Evolutionary conservation across 345 rosid species (phyloP), one percentile per base, ranked within the genome.

Genomic region (Aegle marmelos): DNA sequence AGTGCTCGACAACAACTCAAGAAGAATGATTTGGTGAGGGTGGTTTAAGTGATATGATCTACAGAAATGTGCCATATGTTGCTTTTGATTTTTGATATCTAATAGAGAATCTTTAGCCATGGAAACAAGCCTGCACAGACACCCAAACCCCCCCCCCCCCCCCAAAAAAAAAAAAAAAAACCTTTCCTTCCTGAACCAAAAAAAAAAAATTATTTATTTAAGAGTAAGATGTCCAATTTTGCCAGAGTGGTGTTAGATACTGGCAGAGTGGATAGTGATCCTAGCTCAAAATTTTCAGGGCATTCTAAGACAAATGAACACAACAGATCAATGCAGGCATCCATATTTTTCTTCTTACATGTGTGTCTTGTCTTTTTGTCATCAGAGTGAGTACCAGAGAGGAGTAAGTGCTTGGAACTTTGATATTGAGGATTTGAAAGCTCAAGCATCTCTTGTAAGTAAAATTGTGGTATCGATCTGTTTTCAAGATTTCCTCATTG

Each of bases 371-470:
- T 67, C 41, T 66, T 77, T 69, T 61, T 78, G 45, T 79, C 62
- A 76, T 76, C 87, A 97, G 99, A 94, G 98, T 74, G 99, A 97
- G 86, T 97, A 94, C 86, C 91, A 97, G 77, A 85, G 98, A 85
- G 99, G 99, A 83, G 99, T 97, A 77, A 97, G 99, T 84, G 98
- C 99, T 75, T 97, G 99, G 99, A 91, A 97, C 79, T 97, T 97
- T 80, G 98, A 97, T 79, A 64, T 97, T 76, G 95, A 88, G 76
- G 99, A 97, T 91, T 84, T 97, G 79, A 97, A 93, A 89, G 91
- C 89, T 67, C 99, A 94, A 86, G 98, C 99, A 70, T 91, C 98
- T 36, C 83, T 97, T 74, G 99, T 97, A 87, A 85, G 90, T 64
- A 25, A n/a, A 57, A 58, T 80, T 73, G 34, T 72, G 22, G 65